Evolutionary conservation across 2,329 filamentous ascomycete species (phyloP), one percentile per base, ranked within the genome.

Genomic region (Bertia moriformis): DNA sequence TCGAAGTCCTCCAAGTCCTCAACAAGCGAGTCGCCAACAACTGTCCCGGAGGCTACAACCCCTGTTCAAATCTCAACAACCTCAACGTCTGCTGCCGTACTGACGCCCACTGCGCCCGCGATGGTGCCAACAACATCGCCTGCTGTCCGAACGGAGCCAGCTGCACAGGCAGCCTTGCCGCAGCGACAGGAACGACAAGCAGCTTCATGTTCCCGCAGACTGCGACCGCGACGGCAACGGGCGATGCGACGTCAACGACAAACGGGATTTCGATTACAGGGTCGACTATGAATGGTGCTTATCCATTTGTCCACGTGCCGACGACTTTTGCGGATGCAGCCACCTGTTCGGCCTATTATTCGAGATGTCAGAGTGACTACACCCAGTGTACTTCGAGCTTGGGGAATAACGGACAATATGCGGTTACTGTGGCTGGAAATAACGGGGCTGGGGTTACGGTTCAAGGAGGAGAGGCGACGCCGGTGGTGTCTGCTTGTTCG

Each of bases 141-240:
- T 79, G 74, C 60, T 79, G 74, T 55, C 72, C 72, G 1, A 61
- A 56, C 18, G 65, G 68, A 38, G 67, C 67, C 13, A 65, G 58
- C 19, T 79, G 74, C 49, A 77, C 73, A 0, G 74, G 74, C 2
- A 65, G 60, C 5, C 60, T 77, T 7, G 54, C 59, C 0, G 44
- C 52, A 48, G 42, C 35, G 5, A 43, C 43, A 37, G 38, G 15
- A 18, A 41, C 48, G 2, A 43, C 50, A 3, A 46, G 45, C 4
- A 35, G 32, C 32, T 35, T 35, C 15, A 35, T 35, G 7, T 35
- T 35, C 32, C 32, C 32, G 12, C 7, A 27, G 7, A n/a, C 7
- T n/a, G 22, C 22, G 22, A 27, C 22, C 22, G 32, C 12, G 15
- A 35, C 45, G 1, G 43, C 44, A 2, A 47, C 47, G 3, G 46